Conservation (phyloP, 2,329 filamentous ascomycete genomes). For the Diaporthe vexans region DNA sequence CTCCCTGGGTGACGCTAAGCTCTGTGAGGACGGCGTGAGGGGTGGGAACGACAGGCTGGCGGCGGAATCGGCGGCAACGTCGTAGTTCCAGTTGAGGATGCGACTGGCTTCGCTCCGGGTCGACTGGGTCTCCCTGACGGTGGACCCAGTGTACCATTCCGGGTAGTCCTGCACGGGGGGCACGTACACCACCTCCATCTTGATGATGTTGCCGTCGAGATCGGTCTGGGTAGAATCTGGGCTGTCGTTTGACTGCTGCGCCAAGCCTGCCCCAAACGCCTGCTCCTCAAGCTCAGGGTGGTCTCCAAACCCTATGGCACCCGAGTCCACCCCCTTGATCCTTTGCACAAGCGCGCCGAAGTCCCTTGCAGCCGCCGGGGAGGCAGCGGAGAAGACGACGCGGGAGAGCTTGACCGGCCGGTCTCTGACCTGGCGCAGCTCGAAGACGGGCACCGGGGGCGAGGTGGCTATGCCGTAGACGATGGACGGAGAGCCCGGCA, state of each 20-base stretch:
- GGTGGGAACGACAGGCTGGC: slow-evolving; percentile 43
- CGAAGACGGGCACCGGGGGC: slow-evolving; percentile 57
- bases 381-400: slow-evolving; percentile 78
- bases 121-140: slow-evolving; percentile 53
- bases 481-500: slow-evolving; percentile 52
- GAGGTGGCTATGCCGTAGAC: slow-evolving; percentile 56
- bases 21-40: slow-evolving; percentile 43
- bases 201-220: slow-evolving; percentile 80
- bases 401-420: slow-evolving; percentile 58
- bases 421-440: slow-evolving; percentile 59
- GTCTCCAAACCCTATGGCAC: slow-evolving; percentile 46
- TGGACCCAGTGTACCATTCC: slow-evolving; percentile 52
- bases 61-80: slow-evolving; percentile 52
- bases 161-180: slow-evolving; percentile 52
- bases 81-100: slow-evolving; percentile 65
- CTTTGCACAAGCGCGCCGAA: slow-evolving; percentile 80
- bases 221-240: slow-evolving; percentile 62
- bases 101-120: slow-evolving; percentile 57
- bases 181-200: slow-evolving; percentile 80
- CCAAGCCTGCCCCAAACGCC: not conserved
- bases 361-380: slow-evolving; percentile 74
- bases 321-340: slow-evolving; percentile 33
- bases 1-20: slow-evolving; percentile 38
- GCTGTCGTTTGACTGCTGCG: not conserved
- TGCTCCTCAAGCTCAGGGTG: slow-evolving; percentile 40